A percentile compares a stretch with the other conserved stretches of the same genome.
These are phyloP conservation scores for Zizania palustris DNA, from an alignment of 202 grass and related monocot genomes.

Conservation along the genomic window DNA sequence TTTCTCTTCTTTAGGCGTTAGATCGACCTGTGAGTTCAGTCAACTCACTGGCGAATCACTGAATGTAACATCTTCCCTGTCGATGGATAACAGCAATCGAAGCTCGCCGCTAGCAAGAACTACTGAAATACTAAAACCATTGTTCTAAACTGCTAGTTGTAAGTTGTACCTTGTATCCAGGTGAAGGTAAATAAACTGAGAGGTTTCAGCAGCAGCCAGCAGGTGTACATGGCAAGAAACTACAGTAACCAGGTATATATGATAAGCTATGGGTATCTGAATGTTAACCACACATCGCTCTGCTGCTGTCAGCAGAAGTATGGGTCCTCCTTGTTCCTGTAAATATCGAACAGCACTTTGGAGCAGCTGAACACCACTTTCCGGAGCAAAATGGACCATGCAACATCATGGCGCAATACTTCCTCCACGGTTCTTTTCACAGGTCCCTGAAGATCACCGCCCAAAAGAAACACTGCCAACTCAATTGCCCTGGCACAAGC, in stretches of 20 bases:
- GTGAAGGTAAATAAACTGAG: neutral
- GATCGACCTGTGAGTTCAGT: neutral
- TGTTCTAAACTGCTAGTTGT: constrained; percentile 5
- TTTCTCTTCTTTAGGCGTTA: neutral
- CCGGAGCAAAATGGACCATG: constrained; percentile 32
- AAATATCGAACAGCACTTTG: constrained; percentile 63
- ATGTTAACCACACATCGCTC: neutral
- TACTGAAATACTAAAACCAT: neutral
- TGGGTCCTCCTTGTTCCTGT: constrained; percentile 63
- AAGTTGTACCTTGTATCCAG: neutral
- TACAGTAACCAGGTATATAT: neutral
- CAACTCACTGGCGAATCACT: neutral
- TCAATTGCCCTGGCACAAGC: constrained; percentile 40
- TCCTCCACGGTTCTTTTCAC: constrained; percentile 56
- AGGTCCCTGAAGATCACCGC: constrained; percentile 44
- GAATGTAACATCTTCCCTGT: neutral
- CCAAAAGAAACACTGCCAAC: constrained; percentile 61
- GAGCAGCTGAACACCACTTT: constrained; percentile 28
- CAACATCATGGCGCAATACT: constrained; percentile 41
- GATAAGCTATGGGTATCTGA: neutral
- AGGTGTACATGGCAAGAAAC: constrained; percentile 26
- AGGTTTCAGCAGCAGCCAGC: constrained; percentile 12
- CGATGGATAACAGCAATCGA: neutral
- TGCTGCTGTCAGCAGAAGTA: constrained; percentile 46
- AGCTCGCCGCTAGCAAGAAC: neutral